Percentiles rank a stretch among this genome's conserved stretches.
These are phyloP conservation scores for Termitomyces sp. DNA, from an alignment of 768 basidiomycete genomes.

Conservation along the genomic window DNA sequence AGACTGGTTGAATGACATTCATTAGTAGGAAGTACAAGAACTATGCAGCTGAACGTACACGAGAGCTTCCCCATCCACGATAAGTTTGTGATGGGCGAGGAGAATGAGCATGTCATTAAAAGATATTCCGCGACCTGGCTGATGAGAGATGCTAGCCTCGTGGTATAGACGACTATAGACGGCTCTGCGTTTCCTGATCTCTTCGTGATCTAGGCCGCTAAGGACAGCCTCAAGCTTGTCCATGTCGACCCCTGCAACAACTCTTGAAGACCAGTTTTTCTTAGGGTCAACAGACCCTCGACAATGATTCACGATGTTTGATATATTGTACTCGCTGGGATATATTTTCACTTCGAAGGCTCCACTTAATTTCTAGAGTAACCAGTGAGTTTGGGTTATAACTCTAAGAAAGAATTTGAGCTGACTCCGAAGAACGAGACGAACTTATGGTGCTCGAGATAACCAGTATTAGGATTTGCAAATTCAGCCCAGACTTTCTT, in stretches of 20 bases:
- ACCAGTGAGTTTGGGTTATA: not conserved
- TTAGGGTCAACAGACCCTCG: slow-evolving; percentile 29
- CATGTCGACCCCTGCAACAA: slow-evolving; percentile 56
- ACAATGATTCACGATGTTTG: slow-evolving; percentile 51
- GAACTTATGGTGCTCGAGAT: slow-evolving; percentile 64
- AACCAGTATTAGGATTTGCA: slow-evolving; percentile 73
- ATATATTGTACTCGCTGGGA: slow-evolving; percentile 59
- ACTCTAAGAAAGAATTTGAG: slow-evolving; percentile 4
- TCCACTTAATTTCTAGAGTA: slow-evolving; percentile 65
- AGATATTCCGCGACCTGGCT: slow-evolving; percentile 74
- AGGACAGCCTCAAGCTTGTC: slow-evolving; percentile 54
- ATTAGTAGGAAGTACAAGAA: not conserved
- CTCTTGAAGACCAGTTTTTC: slow-evolving; percentile 24
- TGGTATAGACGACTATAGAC: slow-evolving; percentile 77
- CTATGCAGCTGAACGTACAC: slow-evolving; percentile 47
- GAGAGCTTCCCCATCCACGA: slow-evolving; percentile 83
- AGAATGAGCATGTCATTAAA: slow-evolving; percentile 87
- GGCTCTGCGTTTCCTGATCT: slow-evolving; percentile 59
- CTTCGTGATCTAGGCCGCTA: slow-evolving; percentile 55
- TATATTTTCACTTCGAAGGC: slow-evolving; percentile 89
- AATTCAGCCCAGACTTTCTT: slow-evolving; percentile 92
- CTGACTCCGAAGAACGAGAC: slow-evolving; percentile 80
- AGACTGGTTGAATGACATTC: slow-evolving; percentile 39
- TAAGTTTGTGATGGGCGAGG: slow-evolving; percentile 87
- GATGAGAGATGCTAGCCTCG: slow-evolving; percentile 74